phyloP scores from a whole-genome alignment of 2,329 filamentous ascomycete genomes.

The Fusarium duplospermum region DNA sequence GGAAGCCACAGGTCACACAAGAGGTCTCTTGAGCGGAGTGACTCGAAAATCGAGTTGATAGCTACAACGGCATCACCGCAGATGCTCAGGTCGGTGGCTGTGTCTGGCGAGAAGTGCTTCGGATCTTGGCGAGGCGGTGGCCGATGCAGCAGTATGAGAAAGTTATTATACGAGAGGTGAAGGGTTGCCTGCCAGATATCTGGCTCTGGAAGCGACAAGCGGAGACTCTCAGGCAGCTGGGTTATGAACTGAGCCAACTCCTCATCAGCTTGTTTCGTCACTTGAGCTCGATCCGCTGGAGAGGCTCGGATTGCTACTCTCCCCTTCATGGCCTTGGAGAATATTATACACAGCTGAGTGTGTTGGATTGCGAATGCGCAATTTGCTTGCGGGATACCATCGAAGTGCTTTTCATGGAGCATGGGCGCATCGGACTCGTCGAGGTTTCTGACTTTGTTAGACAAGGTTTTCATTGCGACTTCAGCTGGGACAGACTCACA shows the following conservation, averaged over 20 bases:
- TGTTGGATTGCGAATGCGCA: constrained; percentile 60
- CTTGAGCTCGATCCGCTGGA: constrained; percentile 40
- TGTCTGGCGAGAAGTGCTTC: constrained; percentile 13
- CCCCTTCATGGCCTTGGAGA: constrained; percentile 52
- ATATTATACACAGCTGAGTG: constrained; percentile 62
- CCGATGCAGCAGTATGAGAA: constrained; percentile 50
- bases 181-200: constrained; percentile 47
- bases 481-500: constrained; percentile 46
- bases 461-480: neutral
- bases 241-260: constrained; percentile 47
- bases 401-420: constrained; percentile 58
- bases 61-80: constrained; percentile 45
- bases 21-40: constrained; percentile 35
- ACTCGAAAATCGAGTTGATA: constrained; percentile 47
- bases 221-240: constrained; percentile 44
- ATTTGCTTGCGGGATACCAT: constrained; percentile 54
- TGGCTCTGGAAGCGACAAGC: constrained; percentile 32
- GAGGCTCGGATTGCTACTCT: constrained; percentile 42
- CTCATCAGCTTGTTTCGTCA: constrained; percentile 46
- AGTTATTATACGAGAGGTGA: constrained; percentile 51
- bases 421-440: constrained; percentile 63
- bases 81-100: constrained; percentile 44
- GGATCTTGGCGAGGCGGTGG: constrained; percentile 38
- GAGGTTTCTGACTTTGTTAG: constrained; percentile 49
- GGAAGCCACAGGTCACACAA: constrained; percentile 46